phyloP scores from a whole-genome alignment of 805 yeast genomes.

The Barnettozyma pratensis region DNA sequence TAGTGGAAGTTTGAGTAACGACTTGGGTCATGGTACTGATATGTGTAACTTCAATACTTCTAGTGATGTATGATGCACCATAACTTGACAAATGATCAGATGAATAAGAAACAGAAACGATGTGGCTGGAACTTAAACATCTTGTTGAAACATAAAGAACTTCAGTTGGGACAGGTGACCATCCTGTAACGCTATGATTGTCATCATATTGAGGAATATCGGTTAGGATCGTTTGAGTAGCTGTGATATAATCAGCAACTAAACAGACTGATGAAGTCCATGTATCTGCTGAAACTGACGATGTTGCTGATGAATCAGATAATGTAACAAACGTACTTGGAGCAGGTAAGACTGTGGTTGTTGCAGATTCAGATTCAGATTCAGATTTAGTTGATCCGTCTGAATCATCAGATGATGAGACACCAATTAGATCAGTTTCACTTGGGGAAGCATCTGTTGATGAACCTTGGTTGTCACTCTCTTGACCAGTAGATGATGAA shows the following conservation, averaged over 20 bases:
- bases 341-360: too few species aligned
- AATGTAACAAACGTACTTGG: neutral
- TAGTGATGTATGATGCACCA: slow-evolving; percentile 19
- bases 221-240: slow-evolving; percentile 17
- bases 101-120: slow-evolving; percentile 17
- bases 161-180: slow-evolving; percentile 15
- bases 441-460: too few species aligned
- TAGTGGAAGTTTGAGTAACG: slow-evolving; percentile 20
- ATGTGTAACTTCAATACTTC: slow-evolving; percentile 17
- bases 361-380: too few species aligned
- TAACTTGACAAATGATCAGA: slow-evolving; percentile 16
- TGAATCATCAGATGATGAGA: too few species aligned
- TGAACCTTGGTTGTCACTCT: too few species aligned
- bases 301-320: neutral
- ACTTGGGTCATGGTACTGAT: slow-evolving; percentile 18
- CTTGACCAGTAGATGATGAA: too few species aligned
- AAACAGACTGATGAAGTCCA: slow-evolving; percentile 18
- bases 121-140: slow-evolving; percentile 18
- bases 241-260: slow-evolving; percentile 21
- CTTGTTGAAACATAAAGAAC: slow-evolving; percentile 16
- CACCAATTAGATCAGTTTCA: too few species aligned
- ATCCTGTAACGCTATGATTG: slow-evolving; percentile 20
- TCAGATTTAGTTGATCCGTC: too few species aligned
- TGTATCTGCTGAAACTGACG: slow-evolving; percentile 14
- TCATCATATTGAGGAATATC: slow-evolving; percentile 19